Evolutionary conservation across 2,329 filamentous ascomycete species (phyloP), one percentile per base, ranked within the genome.

Genomic region (Aureobasidium sp.): DNA sequence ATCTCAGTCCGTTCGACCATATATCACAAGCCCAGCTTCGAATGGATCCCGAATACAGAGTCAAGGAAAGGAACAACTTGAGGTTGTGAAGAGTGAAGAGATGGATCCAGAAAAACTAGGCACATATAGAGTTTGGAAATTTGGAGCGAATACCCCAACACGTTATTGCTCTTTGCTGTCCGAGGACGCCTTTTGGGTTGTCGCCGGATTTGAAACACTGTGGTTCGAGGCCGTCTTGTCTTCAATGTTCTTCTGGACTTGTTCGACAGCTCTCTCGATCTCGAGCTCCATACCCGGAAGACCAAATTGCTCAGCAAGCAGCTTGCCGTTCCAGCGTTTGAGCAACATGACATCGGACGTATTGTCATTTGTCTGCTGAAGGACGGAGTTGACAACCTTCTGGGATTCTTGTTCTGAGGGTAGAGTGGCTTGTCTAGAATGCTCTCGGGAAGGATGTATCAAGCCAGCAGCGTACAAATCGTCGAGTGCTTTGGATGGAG

Each of bases 401-500:
- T 69, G 61, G 10, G 67, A 66, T 45, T 74, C 68, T 22, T 68
- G 61, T 6, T 58, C 57, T 5, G 66, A 67, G 1, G 71, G 71
- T 0, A 55, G 55, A 2, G 65, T 64, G 1, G 70, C 69, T 4
- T 66, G 66, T 35, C 71, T 67, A 2, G 70, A 69, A 14, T 68
- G 61, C 27, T 68, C 52, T 34, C 71, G 67, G 1, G 70, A 69
- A 1, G 70, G 68, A 50, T 75, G 69, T 56, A 73, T 69, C 21
- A 76, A 66, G 22, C 73, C 74, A 14, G 71, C 70, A 1, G 78
- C 71, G 66, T 97, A 98, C 47, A 94, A 74, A 47, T 81, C 72
- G 66, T 95, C 86, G 41, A 98, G 77, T 6, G 79, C 73, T 12
- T 78, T 71, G 0, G 85, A 89, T 0, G 89, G 83, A 12, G 76